phyloP scores from a whole-genome alignment of 2,329 filamentous ascomycete species.

The Cladorrhinum sp. region DNA sequence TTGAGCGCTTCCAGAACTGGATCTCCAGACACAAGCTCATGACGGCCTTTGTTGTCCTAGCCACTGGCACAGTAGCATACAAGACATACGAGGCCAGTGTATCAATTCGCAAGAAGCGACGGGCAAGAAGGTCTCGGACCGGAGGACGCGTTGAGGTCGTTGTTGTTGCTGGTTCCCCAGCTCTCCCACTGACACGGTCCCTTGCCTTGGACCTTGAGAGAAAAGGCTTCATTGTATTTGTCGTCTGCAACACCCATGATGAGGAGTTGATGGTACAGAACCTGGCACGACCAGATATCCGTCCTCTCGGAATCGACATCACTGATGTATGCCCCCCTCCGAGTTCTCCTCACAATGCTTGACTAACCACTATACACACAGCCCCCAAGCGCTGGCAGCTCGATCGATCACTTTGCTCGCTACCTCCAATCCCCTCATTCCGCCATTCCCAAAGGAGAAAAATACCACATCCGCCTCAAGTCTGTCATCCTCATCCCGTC shows the following conservation, averaged over 20 bases:
- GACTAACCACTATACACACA: slow-evolving; percentile 34
- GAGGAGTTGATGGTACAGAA: slow-evolving; percentile 77
- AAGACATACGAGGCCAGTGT: slow-evolving; percentile 49
- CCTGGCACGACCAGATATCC: slow-evolving; percentile 76
- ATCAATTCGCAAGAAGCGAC: slow-evolving; percentile 63
- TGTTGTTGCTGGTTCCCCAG: slow-evolving; percentile 84
- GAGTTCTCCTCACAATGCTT: neutral
- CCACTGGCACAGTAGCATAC: slow-evolving; percentile 63
- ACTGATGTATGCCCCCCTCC: slow-evolving; percentile 59
- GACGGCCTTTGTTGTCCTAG: slow-evolving; percentile 67
- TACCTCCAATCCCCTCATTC: slow-evolving; percentile 72
- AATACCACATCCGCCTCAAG: slow-evolving; percentile 72
- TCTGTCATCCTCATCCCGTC: slow-evolving; percentile 82
- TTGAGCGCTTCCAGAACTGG: slow-evolving; percentile 67
- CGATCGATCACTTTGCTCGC: slow-evolving; percentile 67
- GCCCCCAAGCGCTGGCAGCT: slow-evolving; percentile 65
- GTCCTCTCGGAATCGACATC: slow-evolving; percentile 77
- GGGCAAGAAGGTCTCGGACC: slow-evolving; percentile 75
- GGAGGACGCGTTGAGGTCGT: slow-evolving; percentile 83
- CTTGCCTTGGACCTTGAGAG: slow-evolving; percentile 84
- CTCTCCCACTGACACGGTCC: slow-evolving; percentile 78
- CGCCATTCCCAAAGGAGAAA: slow-evolving; percentile 71
- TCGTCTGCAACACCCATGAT: slow-evolving; percentile 80
- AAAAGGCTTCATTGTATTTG: slow-evolving; percentile 87
- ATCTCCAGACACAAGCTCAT: slow-evolving; percentile 68